phyloP scores from a whole-genome alignment of 163 green algal genomes.

The Scenedesmus sp. region DNA sequence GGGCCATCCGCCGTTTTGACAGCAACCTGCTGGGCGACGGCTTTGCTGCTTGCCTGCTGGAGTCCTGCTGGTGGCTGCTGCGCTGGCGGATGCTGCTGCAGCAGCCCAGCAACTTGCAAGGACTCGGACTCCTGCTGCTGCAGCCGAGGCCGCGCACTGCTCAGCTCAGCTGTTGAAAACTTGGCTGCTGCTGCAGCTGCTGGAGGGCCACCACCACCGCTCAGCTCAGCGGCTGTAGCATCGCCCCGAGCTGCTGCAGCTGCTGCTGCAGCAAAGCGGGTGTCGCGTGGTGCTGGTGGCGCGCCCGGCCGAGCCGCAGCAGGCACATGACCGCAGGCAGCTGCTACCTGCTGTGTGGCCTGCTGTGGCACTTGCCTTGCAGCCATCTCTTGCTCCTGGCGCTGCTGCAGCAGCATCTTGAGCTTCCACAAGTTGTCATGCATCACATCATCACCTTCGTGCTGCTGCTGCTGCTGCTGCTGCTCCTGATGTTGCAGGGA shows the following conservation, averaged over 20 bases:
- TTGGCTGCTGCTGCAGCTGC: not conserved
- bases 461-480: constrained; percentile 4
- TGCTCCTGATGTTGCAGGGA: not conserved
- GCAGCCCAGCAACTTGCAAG: not conserved
- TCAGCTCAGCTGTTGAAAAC: not conserved
- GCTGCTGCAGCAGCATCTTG: not conserved
- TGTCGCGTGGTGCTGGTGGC: not conserved
- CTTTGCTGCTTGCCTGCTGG: not conserved
- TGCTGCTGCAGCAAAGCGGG: not conserved
- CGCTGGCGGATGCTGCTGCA: not conserved
- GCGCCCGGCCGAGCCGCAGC: not conserved
- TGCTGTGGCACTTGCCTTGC: not conserved
- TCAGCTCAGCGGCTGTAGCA: not conserved
- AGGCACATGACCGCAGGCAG: not conserved
- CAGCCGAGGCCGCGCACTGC: not conserved
- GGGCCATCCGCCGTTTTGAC: not conserved
- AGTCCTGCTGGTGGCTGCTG: not conserved
- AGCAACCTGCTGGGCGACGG: not conserved
- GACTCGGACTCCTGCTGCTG: not conserved
- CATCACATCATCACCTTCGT: not conserved
- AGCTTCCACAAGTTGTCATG: not conserved
- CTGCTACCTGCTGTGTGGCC: not conserved
- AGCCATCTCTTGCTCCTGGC: not conserved
- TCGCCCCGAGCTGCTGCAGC: not conserved
- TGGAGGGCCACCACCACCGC: not conserved